phyloP scores from a whole-genome alignment of 257 asterid genomes.

The Solanum peruvianum region DNA sequence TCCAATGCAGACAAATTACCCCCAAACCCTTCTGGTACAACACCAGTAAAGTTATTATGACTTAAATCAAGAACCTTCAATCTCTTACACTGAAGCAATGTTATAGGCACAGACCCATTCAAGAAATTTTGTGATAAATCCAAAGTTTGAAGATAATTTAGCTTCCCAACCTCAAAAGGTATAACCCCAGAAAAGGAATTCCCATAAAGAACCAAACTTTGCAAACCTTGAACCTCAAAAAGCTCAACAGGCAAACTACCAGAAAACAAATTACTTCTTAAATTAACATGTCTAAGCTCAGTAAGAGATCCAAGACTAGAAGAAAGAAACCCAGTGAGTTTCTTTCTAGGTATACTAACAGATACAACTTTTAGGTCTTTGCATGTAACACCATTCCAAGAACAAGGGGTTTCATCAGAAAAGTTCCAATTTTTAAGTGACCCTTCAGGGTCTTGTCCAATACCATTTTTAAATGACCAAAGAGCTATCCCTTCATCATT shows the following conservation, averaged over 20 bases:
- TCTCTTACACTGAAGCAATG: constrained; percentile 45
- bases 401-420: constrained; percentile 78
- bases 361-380: constrained; percentile 49
- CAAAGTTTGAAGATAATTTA: constrained; percentile 47
- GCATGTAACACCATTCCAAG: constrained; percentile 93
- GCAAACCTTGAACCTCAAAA: constrained; percentile 45
- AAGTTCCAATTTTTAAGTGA: constrained; percentile 59
- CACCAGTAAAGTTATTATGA: constrained; percentile 49
- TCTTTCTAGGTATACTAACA: constrained; percentile 55
- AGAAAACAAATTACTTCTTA: constrained; percentile 48
- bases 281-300: constrained; percentile 65
- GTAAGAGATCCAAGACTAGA: constrained; percentile 67
- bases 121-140: constrained; percentile 64
- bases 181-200: constrained; percentile 60
- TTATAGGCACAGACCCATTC: constrained; percentile 51
- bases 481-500: constrained; percentile 69
- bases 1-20: constrained; percentile 43
- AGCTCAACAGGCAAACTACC: constrained; percentile 49
- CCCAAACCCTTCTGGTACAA: constrained; percentile 53
- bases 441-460: constrained; percentile 55
- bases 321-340: constrained; percentile 57
- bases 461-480: constrained; percentile 47
- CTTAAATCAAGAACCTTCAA: constrained; percentile 48
- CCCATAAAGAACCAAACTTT: constrained; percentile 79
- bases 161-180: constrained; percentile 56